A percentile compares a stretch with the other conserved stretches of the same genome.
Conservation (phyloP, 495 filamentous ascomycete species). For the Penicillium tannophilum region DNA sequence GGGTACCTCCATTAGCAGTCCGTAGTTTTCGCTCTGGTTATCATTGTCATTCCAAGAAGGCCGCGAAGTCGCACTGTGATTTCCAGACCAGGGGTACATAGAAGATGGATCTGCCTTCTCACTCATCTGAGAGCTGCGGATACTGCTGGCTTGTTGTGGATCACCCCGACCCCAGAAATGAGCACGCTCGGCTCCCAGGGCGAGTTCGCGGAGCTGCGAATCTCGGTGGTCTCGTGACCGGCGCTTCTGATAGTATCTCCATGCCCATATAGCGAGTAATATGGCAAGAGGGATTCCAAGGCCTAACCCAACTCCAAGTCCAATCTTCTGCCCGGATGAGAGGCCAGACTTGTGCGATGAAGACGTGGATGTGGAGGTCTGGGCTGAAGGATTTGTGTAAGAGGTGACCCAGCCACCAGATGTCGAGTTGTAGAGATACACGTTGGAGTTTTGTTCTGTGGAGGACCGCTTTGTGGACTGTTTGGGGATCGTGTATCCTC, state of each 20-base stretch:
- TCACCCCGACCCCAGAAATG: conserved; percentile 45
- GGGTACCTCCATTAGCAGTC: conserved; percentile 55
- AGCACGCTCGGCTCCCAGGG: conserved; percentile 50
- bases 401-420: conserved; percentile 68
- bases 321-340: conserved; percentile 55
- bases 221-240: conserved; percentile 48
- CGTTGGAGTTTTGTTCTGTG: conserved; percentile 40
- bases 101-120: conserved; percentile 24
- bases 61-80: conserved; percentile 27
- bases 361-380: not conserved
- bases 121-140: conserved; percentile 34
- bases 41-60: conserved; percentile 33
- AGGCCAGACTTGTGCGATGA: conserved; percentile 8
- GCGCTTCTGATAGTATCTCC: conserved; percentile 60
- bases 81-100: conserved; percentile 43
- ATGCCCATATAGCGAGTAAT: conserved; percentile 50
- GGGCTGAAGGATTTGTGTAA: conserved; percentile 61
- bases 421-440: conserved; percentile 78
- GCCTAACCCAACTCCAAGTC: conserved; percentile 75
- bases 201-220: conserved; percentile 54
- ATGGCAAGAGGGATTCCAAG: conserved; percentile 62
- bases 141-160: conserved; percentile 38
- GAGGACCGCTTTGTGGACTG: conserved; percentile 45
- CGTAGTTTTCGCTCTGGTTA: conserved; percentile 53
- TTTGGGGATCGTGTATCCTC: conserved; percentile 71